Evolutionary conservation across 106 monocot genomes (phyloP).

Genomic region (Cymbidium sinense): DNA sequence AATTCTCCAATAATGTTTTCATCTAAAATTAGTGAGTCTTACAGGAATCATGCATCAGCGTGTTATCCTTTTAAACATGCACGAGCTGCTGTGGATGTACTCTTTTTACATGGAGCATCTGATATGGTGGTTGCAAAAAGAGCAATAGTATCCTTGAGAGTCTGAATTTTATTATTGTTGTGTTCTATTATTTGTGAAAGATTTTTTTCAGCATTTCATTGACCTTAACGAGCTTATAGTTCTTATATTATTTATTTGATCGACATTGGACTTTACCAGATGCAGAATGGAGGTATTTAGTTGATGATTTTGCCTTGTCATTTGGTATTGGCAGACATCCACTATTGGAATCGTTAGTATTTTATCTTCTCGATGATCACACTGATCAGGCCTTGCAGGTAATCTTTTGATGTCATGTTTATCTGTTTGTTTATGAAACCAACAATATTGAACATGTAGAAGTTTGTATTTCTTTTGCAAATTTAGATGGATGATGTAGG

Average conservation of each 20-base stretch:
- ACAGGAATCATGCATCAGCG: conserved; percentile 11
- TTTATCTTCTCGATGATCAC: conserved; percentile 90
- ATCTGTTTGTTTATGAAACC: background rate
- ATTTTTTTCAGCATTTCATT: background rate
- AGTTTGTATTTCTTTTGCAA: background rate
- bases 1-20: conserved; percentile 19
- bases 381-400: conserved; percentile 70
- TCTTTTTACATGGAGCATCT: conserved; percentile 81
- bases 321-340: conserved; percentile 53
- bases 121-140: conserved; percentile 88
- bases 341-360: conserved; percentile 63
- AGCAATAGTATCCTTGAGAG: conserved; percentile 83
- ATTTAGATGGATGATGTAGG: background rate
- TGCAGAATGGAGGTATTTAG: conserved; percentile 57
- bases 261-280: conserved; percentile 81
- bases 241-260: conserved; percentile 91
- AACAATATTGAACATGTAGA: background rate
- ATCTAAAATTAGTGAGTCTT: conserved; percentile 28
- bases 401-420: conserved; percentile 5
- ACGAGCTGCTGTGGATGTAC: conserved; percentile 62
- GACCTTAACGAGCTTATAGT: conserved; percentile 57
- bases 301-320: conserved; percentile 80
- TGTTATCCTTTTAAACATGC: conserved; percentile 69
- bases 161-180: background rate
- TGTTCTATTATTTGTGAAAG: background rate